Evolutionary conservation across 202 grass and related monocot species (phyloP).

Genomic region (Elaeis oleifera): DNA sequence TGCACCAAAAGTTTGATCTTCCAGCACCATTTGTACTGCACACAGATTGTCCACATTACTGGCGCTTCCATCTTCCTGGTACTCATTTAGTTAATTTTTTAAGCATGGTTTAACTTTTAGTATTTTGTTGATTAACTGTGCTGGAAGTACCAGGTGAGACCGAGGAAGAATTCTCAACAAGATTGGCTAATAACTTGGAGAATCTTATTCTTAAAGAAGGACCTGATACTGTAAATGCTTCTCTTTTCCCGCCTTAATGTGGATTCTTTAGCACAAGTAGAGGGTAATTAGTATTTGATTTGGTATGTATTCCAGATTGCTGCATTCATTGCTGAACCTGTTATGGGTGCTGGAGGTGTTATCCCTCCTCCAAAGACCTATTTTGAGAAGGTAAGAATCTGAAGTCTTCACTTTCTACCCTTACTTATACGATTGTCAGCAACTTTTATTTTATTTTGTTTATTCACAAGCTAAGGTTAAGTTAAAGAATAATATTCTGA

Average conservation of each 20-base stretch:
- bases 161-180: constrained; percentile 82
- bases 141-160: constrained; percentile 59
- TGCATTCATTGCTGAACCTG: constrained; percentile 89
- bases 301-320: constrained; percentile 54
- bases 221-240: constrained; percentile 54
- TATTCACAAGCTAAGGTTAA: no score
- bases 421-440: no score
- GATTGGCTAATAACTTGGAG: constrained; percentile 90
- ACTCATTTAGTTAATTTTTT: constrained; percentile 18
- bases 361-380: constrained; percentile 89
- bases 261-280: no score
- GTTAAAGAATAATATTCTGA: no score
- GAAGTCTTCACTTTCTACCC: no score
- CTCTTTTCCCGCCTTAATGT: background rate
- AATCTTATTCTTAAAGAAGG: constrained; percentile 97
- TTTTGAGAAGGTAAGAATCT: constrained; percentile 81
- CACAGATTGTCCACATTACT: constrained; percentile 96
- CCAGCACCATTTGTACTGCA: constrained; percentile 89
- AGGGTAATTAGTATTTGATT: background rate
- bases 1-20: constrained; percentile 99
- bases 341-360: constrained; percentile 97
- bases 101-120: background rate
- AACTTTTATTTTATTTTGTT: no score
- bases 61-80: constrained; percentile 94
- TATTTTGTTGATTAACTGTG: constrained; percentile 27